phyloP scores from a whole-genome alignment of 495 filamentous ascomycete species.

The Bacidia rubella region DNA sequence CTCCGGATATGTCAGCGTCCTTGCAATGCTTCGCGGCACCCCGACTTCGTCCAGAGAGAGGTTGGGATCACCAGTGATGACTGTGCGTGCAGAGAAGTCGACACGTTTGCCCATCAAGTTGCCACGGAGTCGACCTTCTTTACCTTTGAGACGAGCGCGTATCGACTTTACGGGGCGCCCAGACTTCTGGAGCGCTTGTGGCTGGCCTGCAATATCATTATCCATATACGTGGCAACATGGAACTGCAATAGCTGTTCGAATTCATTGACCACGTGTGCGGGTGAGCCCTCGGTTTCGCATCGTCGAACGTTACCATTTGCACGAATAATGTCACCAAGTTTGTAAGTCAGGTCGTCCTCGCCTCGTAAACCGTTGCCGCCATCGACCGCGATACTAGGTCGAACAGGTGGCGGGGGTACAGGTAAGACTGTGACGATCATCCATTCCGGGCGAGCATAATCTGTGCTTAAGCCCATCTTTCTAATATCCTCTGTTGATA shows the following conservation, averaged over 20 bases:
- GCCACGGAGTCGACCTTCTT: constrained; percentile 91
- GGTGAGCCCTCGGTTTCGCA: constrained; percentile 82
- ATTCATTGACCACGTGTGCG: constrained; percentile 76
- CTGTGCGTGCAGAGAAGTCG: constrained; percentile 97
- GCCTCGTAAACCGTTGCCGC: constrained; percentile 72
- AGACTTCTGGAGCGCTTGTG: constrained; percentile 91
- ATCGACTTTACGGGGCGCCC: constrained; percentile 93
- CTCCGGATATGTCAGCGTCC: constrained; percentile 87
- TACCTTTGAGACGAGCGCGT: constrained; percentile 91
- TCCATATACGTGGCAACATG: constrained; percentile 99
- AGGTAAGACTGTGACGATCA: constrained; percentile 88
- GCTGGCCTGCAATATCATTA: constrained; percentile 93
- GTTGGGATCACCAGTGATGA: constrained; percentile 97
- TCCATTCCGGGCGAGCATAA: constrained; percentile 94
- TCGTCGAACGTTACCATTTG: constrained; percentile 83
- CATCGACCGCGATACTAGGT: constrained; percentile 89
- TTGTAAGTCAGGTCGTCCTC: constrained; percentile 99
- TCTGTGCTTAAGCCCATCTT: constrained; percentile 85
- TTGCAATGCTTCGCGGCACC: constrained; percentile 78
- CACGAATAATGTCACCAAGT: constrained; percentile 92
- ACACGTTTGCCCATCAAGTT: constrained; percentile 99
- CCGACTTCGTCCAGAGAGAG: constrained; percentile 92
- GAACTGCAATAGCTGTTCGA: constrained; percentile 85
- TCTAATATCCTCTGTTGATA: constrained; percentile 62
- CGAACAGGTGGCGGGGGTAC: constrained; percentile 92